Evolutionary conservation across 2,329 filamentous ascomycete genomes (phyloP), one percentile per base, ranked within the genome.

Genomic region (Sarocladiaceae sp.): DNA sequence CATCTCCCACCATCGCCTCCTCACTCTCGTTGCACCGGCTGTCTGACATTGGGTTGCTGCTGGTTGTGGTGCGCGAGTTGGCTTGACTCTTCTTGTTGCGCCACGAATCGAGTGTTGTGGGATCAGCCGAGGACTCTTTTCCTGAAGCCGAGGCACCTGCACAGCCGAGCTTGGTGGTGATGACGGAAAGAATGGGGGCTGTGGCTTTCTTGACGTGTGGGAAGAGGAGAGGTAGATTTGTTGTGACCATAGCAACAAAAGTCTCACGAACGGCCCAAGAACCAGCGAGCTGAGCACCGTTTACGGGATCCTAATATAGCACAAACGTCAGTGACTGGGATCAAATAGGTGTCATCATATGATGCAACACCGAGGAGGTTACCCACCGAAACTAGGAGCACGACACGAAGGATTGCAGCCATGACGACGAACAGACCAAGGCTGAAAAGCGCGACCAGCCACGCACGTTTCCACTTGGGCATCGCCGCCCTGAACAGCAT

Each of bases 151-250:
- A 16, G 6, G 26, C 33, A 29, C 26, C 34, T 20, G 42, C 45
- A 20, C 34, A 45, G 16, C 46, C 29, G 13, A 47, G 35, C 11
- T 37, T 43, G 33, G 42, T 47, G 11, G 15, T 29, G 27, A 47
- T 43, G 26, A 43, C 23, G 40, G 26, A 32, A 6, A 43, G 40
- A 3, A 34, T 35, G 18, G 37, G 35, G 20, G 42, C 15, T 26
- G 33, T 18, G 70, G 55, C 60, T 34, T 48, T 52, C 49, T 66
- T 66, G 44, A 73, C 46, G 2, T 73, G 56, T 6, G 71, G 67
- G 56, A 72, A 71, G 44, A 72, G 58, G 58, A 70, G 64, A 3
- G 64, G 66, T 2, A 69, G 55, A 51, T 70, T 70, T 6, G 66
- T 69, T 1, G 64, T 68, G 35, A 68, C 55, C 27, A 68, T 58